Evolutionary conservation across 345 rosid genomes (phyloP).

Genomic region (Brassica incana): DNA sequence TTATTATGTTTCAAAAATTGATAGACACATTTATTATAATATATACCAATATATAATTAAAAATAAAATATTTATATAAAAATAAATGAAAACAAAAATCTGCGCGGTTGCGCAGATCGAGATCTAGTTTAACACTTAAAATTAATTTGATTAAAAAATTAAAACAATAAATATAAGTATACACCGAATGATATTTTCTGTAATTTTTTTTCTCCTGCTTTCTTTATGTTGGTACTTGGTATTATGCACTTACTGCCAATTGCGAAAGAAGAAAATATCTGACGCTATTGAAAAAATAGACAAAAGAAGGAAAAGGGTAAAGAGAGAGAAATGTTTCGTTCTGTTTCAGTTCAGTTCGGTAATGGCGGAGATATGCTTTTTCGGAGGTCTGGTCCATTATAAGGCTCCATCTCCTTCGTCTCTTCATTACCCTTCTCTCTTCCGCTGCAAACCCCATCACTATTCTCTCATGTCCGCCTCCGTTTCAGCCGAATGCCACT

Average conservation of each 20-base stretch:
- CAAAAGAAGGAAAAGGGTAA: neutral
- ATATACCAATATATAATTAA: too few relatives aligned
- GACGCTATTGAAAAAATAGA: neutral
- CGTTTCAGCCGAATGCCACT: constrained; percentile 37
- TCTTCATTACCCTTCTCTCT: constrained; percentile 13
- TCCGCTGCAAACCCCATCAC: constrained; percentile 16
- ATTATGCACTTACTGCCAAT: neutral
- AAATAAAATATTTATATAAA: too few relatives aligned
- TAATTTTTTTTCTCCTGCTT: neutral
- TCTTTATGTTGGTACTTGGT: neutral
- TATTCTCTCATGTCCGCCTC: constrained; percentile 40
- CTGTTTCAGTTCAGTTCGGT: constrained; percentile 24
- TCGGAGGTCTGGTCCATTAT: constrained; percentile 27
- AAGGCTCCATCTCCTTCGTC: constrained; percentile 29
- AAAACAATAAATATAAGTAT: too few relatives aligned
- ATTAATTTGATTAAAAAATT: too few relatives aligned
- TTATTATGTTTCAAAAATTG: too few relatives aligned
- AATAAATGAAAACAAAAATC: too few relatives aligned
- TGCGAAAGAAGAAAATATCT: neutral
- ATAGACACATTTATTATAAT: too few relatives aligned
- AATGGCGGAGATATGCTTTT: constrained; percentile 61
- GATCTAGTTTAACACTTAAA: too few relatives aligned
- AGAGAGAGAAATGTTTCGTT: neutral
- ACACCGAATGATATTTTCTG: too few relatives aligned
- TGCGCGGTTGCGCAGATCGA: too few relatives aligned